These are phyloP conservation scores for Claviceps capensis DNA, from an alignment of 2,329 filamentous ascomycete species.

Conservation along the genomic window DNA sequence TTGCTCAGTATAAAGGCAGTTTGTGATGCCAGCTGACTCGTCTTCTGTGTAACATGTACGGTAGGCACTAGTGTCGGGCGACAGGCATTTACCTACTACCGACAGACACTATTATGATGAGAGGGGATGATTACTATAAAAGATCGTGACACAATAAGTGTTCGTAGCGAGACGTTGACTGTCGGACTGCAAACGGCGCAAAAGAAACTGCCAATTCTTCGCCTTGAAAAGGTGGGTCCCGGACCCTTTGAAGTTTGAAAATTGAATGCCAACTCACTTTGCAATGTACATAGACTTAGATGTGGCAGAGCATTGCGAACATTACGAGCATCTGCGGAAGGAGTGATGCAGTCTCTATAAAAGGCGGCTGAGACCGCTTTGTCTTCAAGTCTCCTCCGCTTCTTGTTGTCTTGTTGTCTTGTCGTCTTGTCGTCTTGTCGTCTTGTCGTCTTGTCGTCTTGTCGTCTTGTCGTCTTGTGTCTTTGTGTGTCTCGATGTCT, in stretches of 20 bases:
- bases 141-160: not conserved
- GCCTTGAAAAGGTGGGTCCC: constrained; percentile 2
- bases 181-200: not conserved
- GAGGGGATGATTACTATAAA: not conserved
- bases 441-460: too few species aligned
- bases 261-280: constrained; percentile 8
- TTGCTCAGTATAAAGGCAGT: too few species aligned
- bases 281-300: not conserved
- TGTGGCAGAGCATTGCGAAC: not conserved
- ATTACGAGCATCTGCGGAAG: not conserved
- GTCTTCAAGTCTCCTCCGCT: not conserved
- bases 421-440: too few species aligned
- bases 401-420: too few species aligned
- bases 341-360: constrained; percentile 4
- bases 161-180: not conserved
- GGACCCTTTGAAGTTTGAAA: not conserved
- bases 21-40: too few species aligned
- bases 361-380: constrained; percentile 3
- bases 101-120: too few species aligned
- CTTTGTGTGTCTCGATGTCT: too few species aligned
- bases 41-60: too few species aligned
- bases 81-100: too few species aligned
- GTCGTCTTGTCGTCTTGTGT: too few species aligned
- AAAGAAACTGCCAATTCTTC: not conserved
- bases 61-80: too few species aligned